phyloP scores from a whole-genome alignment of 257 asterid species.

The Petunia axillaris region DNA sequence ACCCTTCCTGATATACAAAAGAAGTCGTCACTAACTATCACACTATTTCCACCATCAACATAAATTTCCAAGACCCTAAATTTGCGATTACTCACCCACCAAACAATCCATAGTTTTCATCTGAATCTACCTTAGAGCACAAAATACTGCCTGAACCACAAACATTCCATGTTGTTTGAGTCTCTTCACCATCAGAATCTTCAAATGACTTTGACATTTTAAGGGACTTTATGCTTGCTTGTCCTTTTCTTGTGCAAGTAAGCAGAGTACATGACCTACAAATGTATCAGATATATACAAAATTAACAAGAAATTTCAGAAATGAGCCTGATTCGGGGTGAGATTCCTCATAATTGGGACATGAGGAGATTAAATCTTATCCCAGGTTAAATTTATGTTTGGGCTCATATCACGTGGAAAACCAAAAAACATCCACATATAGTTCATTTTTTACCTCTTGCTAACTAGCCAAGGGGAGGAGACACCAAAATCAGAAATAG shows the following conservation, averaged over 20 bases:
- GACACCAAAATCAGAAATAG: neutral
- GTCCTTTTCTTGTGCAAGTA: constrained; percentile 74
- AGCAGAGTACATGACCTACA: constrained; percentile 70
- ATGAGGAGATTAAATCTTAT: neutral
- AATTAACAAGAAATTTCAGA: neutral
- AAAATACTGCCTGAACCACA: constrained; percentile 74
- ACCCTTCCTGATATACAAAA: constrained; percentile 64
- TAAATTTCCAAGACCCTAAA: constrained; percentile 13
- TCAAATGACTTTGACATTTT: constrained; percentile 44
- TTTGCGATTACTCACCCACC: constrained; percentile 76
- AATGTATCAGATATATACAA: constrained; percentile 15
- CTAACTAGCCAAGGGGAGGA: neutral
- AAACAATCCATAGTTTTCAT: constrained; percentile 71
- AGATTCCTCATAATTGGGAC: neutral
- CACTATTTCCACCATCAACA: constrained; percentile 16
- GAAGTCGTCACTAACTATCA: neutral
- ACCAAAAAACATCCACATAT: neutral
- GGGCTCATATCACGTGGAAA: neutral
- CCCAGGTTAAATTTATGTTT: neutral
- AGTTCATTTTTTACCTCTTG: neutral
- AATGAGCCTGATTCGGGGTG: neutral
- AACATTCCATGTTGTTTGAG: constrained; percentile 57
- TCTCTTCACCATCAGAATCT: constrained; percentile 45
- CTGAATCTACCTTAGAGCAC: constrained; percentile 65
- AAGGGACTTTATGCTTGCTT: constrained; percentile 50